phyloP scores from a whole-genome alignment of 768 basidiomycete species.

The Boletus reticuloceps region DNA sequence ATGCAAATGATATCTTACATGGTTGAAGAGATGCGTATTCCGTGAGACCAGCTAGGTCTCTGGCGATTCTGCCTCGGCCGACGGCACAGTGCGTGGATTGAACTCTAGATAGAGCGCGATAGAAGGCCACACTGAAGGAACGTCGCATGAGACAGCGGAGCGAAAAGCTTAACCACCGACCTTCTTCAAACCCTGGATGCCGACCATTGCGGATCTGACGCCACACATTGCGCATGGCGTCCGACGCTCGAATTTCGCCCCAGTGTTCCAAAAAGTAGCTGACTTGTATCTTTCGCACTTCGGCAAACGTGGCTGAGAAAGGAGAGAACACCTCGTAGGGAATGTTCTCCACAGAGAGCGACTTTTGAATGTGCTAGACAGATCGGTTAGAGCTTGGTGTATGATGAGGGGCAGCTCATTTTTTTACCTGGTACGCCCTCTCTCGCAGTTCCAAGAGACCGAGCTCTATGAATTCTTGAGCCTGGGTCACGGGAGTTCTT shows the following conservation, averaged over 20 bases:
- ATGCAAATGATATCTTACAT: conserved; percentile 10
- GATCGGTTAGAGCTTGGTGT: conserved; percentile 1
- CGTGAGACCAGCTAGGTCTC: conserved; percentile 11
- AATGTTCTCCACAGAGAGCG: conserved; percentile 75
- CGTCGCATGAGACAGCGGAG: conserved; percentile 5
- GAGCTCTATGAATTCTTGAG: conserved; percentile 46
- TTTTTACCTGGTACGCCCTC: conserved; percentile 54
- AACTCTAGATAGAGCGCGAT: conserved; percentile 65
- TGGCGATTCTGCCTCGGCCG: conserved; percentile 19
- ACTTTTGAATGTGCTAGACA: conserved; percentile 68
- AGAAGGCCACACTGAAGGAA: conserved; percentile 57
- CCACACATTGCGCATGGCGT: conserved; percentile 81
- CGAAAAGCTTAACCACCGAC: conserved; percentile 33
- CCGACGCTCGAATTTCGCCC: conserved; percentile 79
- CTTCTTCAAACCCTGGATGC: conserved; percentile 88
- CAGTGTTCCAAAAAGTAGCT: conserved; percentile 80
- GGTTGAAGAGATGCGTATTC: background rate
- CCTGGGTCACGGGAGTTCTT: background rate
- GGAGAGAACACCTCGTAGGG: conserved; percentile 84
- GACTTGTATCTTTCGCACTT: conserved; percentile 79
- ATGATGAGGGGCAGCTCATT: background rate
- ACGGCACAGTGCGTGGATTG: conserved; percentile 37
- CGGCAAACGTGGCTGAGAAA: conserved; percentile 79
- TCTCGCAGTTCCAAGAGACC: conserved; percentile 71
- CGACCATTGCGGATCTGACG: conserved; percentile 79